A percentile compares a stretch with the other conserved stretches of the same genome.
These are phyloP conservation scores for Claviceps sorghi DNA, from an alignment of 2,329 filamentous ascomycete species.

Conservation along the genomic window DNA sequence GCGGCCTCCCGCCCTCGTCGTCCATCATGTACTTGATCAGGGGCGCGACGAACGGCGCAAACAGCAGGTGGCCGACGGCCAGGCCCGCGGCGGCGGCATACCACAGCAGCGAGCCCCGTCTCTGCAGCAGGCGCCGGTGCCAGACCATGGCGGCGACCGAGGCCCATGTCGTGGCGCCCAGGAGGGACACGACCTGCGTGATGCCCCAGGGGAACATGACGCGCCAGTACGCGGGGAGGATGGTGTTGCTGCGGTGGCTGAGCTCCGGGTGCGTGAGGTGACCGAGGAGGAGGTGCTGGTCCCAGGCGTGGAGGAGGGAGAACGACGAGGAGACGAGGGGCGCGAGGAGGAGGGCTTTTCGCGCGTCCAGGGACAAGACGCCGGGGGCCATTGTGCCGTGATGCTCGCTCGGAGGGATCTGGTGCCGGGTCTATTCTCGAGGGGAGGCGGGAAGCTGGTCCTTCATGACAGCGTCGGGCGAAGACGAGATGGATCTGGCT, in stretches of 20 bases:
- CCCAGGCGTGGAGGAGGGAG: constrained; percentile 29
- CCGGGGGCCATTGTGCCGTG: constrained; percentile 25
- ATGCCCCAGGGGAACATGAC: constrained; percentile 25
- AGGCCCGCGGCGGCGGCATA: constrained; percentile 19
- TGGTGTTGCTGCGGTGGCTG: constrained; percentile 16
- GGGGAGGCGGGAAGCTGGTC: too few relatives aligned
- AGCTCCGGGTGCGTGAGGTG: constrained; percentile 19
- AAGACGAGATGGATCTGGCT: too few relatives aligned
- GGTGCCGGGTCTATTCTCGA: too few relatives aligned
- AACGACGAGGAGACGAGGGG: constrained; percentile 33
- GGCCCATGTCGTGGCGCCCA: constrained; percentile 20
- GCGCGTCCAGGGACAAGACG: constrained; percentile 20
- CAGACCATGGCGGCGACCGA: constrained; percentile 15
- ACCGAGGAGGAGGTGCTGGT: constrained; percentile 29
- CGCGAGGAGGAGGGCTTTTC: constrained; percentile 24
- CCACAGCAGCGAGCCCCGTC: constrained; percentile 15
- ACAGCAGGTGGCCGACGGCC: constrained; percentile 19
- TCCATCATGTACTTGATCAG: constrained; percentile 18
- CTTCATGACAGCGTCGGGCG: too few relatives aligned
- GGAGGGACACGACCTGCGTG: constrained; percentile 18
- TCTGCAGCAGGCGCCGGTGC: constrained; percentile 11
- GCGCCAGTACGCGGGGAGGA: constrained; percentile 29
- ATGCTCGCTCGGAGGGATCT: not conserved
- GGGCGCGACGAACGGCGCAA: constrained; percentile 19
- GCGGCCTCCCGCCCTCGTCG: constrained; percentile 9